These are phyloP conservation scores for Clonostachys byssicola DNA, from an alignment of 2,329 filamentous ascomycete species.

Conservation along the genomic window DNA sequence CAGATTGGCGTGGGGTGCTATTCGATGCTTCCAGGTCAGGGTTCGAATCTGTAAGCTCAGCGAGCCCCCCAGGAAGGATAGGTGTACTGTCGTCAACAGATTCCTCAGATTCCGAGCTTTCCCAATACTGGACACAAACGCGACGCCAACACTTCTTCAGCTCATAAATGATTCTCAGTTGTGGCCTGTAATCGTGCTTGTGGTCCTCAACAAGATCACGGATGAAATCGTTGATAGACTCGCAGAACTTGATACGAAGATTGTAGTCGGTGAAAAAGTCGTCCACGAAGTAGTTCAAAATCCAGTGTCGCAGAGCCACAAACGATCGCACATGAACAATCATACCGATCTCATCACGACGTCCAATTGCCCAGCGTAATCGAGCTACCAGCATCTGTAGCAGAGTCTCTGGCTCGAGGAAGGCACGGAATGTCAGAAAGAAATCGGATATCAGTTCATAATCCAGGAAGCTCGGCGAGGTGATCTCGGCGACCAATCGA, in stretches of 20 bases:
- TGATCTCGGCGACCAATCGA: constrained; percentile 91
- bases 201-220: constrained; percentile 42
- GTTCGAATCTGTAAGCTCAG: constrained; percentile 52
- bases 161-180: constrained; percentile 84
- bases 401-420: constrained; percentile 72
- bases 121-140: constrained; percentile 88
- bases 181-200: constrained; percentile 48
- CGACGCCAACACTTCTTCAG: constrained; percentile 97
- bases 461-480: constrained; percentile 90
- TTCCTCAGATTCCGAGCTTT: constrained; percentile 64
- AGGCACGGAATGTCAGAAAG: constrained; percentile 90
- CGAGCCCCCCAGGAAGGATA: constrained; percentile 72
- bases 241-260: constrained; percentile 75
- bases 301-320: constrained; percentile 94
- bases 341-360: constrained; percentile 78
- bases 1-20: constrained; percentile 38
- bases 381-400: constrained; percentile 81
- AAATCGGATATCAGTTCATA: constrained; percentile 98
- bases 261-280: constrained; percentile 79
- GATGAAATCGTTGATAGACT: constrained; percentile 68
- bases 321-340: constrained; percentile 96
- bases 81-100: constrained; percentile 58
- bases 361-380: constrained; percentile 78
- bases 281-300: constrained; percentile 94
- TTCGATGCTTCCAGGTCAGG: constrained; percentile 48